Conservation (phyloP, 1,284 basidiomycete genomes). For the Melanopsichium pennsylvanicum region DNA sequence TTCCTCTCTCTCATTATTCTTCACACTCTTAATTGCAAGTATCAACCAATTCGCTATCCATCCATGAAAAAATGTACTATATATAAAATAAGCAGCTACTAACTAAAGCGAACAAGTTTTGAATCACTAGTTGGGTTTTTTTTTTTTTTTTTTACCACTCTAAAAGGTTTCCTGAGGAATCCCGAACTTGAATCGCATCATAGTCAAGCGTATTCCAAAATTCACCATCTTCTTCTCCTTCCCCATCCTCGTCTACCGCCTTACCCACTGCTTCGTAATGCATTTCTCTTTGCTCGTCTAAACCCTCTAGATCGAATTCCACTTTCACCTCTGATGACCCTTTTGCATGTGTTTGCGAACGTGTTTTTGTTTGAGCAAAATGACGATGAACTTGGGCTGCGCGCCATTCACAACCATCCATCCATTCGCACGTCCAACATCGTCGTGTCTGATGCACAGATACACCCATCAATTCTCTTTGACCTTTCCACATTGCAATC, state of each 20-base stretch:
- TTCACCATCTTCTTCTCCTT: conserved; percentile 13
- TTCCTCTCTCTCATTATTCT: neutral
- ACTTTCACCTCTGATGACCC: too few species aligned
- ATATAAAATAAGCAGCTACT: too few species aligned
- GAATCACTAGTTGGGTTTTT: too few species aligned
- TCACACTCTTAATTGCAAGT: too few species aligned
- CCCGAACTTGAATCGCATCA: conserved; percentile 8
- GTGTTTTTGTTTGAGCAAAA: neutral
- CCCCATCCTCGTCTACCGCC: neutral
- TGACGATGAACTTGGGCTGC: neutral
- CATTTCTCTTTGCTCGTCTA: too few species aligned
- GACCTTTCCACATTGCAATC: conserved; percentile 49
- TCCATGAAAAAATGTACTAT: too few species aligned
- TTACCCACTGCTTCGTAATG: neutral
- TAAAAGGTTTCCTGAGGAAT: conserved; percentile 19
- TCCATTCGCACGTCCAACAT: conserved; percentile 58
- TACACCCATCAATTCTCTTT: conserved; percentile 43
- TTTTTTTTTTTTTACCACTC: conserved; percentile 39
- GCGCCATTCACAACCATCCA: conserved; percentile 60
- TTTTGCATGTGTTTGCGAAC: too few species aligned
- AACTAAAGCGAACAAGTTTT: too few species aligned
- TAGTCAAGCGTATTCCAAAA: conserved; percentile 36
- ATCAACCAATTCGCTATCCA: too few species aligned
- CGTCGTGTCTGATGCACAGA: conserved; percentile 28
- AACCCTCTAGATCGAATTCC: too few species aligned